These are phyloP conservation scores for Dioscorea zingiberensis DNA, from an alignment of 106 monocot species.

Conservation along the genomic window DNA sequence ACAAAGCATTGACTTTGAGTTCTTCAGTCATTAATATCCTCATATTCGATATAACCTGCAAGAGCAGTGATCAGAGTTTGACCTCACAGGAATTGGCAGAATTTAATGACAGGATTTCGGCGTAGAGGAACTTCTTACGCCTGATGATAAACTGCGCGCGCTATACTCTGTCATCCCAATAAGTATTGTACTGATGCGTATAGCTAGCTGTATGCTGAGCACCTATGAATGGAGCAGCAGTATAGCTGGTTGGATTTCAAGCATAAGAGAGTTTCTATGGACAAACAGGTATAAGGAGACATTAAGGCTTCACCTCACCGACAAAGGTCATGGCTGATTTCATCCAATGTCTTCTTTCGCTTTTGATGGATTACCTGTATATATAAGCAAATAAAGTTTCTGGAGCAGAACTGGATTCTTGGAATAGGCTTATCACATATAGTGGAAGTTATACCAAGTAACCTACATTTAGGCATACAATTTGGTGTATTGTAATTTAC, in stretches of 20 bases:
- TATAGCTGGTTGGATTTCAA: slow-evolving; percentile 33
- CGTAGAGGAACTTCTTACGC: slow-evolving; percentile 59
- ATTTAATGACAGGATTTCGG: not conserved
- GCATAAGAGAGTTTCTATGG: not conserved
- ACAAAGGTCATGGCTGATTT: slow-evolving; percentile 97
- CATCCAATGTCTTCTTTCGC: slow-evolving; percentile 89
- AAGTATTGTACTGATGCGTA: slow-evolving; percentile 99
- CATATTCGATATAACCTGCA: slow-evolving; percentile 97
- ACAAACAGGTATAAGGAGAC: slow-evolving; percentile 1
- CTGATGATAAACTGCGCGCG: slow-evolving; percentile 85
- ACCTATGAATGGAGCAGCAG: slow-evolving; percentile 44
- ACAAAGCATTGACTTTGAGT: slow-evolving; percentile 83
- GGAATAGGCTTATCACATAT: no score
- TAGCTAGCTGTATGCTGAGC: slow-evolving; percentile 91
- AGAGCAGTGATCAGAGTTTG: not conserved
- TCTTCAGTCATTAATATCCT: slow-evolving; percentile 95
- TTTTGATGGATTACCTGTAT: slow-evolving; percentile 99
- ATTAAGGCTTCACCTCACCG: slow-evolving; percentile 47
- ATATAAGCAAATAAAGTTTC: slow-evolving; percentile 4
- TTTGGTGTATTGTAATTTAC: no score
- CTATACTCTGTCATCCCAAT: slow-evolving; percentile 99
- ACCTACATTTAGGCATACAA: no score
- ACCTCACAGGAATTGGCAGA: not conserved
- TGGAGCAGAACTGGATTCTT: no score
- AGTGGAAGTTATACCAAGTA: no score